Base-by-base conservation (phyloP, 1,284 basidiomycete species). In the Tilletia caries region DNA sequence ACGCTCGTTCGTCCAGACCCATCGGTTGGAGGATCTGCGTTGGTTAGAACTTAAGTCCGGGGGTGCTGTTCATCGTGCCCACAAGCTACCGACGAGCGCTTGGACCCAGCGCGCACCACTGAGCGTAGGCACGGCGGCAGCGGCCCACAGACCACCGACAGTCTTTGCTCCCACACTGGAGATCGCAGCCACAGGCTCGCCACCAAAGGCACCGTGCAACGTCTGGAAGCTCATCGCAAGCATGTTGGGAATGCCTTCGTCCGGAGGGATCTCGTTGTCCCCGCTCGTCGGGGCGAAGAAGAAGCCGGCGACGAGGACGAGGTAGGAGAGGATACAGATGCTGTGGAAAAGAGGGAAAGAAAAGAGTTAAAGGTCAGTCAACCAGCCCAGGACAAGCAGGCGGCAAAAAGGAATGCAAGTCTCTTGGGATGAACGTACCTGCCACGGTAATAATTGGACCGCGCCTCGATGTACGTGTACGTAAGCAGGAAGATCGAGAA, bases 401-500 rank as follows among this genome's bases (percentile, higher is more conserved):
- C 10, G 8, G 12, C 2, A 18, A 27, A 54, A 29, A 13, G 6
- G 25, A 48, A 20, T 23, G 6, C n/a, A n/a, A n/a, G n/a, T n/a
- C n/a, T n/a, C n/a, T n/a, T n/a, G n/a, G n/a, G n/a, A n/a, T n/a
- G n/a, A n/a, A 70, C 69, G 50, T 41, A 70, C 69, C 65, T 67
- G 43, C 82, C 82, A n/a, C 82, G 70, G 71, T 83, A 79, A 82
- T 98, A 99, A 86, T 98, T 98, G 78, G 91, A 92, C 85, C 92
- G 91, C 23, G 95, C 93, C 85, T 99, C 96, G 80, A 98, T 98
- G 84, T 98, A 98, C 3, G 95, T 97, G 84, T 99, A 99, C 0
- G 96, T 98, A 86, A 99, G 89, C 74, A 98, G 85, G 87, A 98
- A 99, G 84, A 85, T 82, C 2, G 84, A 82, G 67, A 85, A 85